phyloP scores from a whole-genome alignment of 345 rosid genomes.

The Alliaria petiolata region DNA sequence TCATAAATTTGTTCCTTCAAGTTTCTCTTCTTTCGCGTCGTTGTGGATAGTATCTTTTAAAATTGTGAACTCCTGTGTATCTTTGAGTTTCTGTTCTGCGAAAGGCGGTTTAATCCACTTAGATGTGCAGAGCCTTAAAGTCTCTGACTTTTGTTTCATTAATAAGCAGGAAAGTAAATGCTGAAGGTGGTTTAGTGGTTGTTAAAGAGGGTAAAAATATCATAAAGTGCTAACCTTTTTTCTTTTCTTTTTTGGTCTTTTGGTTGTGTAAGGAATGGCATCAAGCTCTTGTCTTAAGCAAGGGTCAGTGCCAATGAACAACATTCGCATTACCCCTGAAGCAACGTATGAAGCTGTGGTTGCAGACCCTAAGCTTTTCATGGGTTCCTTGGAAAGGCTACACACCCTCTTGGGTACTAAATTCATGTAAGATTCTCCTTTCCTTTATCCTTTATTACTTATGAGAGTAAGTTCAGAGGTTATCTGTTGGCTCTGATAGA shows the following conservation, averaged over 20 bases:
- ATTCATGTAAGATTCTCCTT: constrained; percentile 60
- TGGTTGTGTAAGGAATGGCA: constrained; percentile 55
- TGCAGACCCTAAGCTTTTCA: constrained; percentile 56
- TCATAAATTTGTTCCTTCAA: constrained; percentile 6
- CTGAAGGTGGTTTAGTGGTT: constrained; percentile 24
- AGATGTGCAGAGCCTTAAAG: constrained; percentile 17
- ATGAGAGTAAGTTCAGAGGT: not conserved
- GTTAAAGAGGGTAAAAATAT: constrained; percentile 6
- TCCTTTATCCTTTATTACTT: not conserved
- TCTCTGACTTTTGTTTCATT: constrained; percentile 22
- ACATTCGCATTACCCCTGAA: constrained; percentile 54
- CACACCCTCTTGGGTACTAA: constrained; percentile 83
- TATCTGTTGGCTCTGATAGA: not conserved
- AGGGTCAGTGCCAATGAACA: constrained; percentile 47
- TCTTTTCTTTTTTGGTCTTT: not conserved
- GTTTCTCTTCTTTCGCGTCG: constrained; percentile 1
- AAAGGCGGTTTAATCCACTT: not conserved
- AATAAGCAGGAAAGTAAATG: constrained; percentile 24
- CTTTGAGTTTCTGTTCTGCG: constrained; percentile 14
- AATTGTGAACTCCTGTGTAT: not conserved
- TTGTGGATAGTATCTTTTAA: not conserved
- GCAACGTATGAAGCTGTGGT: constrained; percentile 71
- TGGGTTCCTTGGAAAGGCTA: constrained; percentile 66
- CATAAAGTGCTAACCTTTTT: constrained; percentile 13
- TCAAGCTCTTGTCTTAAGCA: constrained; percentile 77